Evolutionary conservation across 768 basidiomycete genomes (phyloP).

Genomic region (Termitomyces titanicus): DNA sequence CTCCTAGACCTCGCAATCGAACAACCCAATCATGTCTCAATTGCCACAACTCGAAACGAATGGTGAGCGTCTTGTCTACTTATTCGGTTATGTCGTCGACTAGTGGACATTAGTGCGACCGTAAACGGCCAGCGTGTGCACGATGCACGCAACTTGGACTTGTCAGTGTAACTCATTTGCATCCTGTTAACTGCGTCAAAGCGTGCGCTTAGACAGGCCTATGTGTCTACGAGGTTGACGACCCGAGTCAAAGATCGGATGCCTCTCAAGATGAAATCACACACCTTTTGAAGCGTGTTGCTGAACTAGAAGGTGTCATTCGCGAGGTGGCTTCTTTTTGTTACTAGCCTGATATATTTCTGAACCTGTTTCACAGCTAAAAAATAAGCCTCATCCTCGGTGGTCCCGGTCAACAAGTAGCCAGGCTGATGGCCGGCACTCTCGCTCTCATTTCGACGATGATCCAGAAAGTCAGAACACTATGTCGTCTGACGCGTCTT

Average conservation of each 20-base stretch:
- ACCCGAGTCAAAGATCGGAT: conserved; percentile 57
- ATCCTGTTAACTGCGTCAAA: not conserved
- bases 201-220: conserved; percentile 57
- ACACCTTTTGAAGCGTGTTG: conserved; percentile 68
- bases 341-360: conserved; percentile 21
- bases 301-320: conserved; percentile 80
- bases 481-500: conserved; percentile 21
- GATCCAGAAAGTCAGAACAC: conserved; percentile 17
- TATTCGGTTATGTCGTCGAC: not conserved
- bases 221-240: conserved; percentile 83
- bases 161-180: conserved; percentile 23
- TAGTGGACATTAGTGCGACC: conserved; percentile 36
- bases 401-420: conserved; percentile 47
- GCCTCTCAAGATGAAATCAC: conserved; percentile 58
- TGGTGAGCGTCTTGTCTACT: conserved; percentile 38
- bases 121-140: conserved; percentile 47
- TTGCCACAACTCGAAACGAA: conserved; percentile 70
- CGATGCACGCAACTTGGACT: conserved; percentile 50
- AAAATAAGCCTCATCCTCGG: conserved; percentile 69
- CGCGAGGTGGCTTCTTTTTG: conserved; percentile 52
- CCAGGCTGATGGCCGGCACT: conserved; percentile 29
- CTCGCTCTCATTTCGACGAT: conserved; percentile 16
- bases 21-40: conserved; percentile 74
- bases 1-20: conserved; percentile 55
- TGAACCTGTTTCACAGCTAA: conserved; percentile 39